A percentile compares a stretch with the other conserved stretches of the same genome.
Evolutionary conservation across 768 basidiomycete genomes (phyloP).

Genomic region (Xerocomellus intermedius): DNA sequence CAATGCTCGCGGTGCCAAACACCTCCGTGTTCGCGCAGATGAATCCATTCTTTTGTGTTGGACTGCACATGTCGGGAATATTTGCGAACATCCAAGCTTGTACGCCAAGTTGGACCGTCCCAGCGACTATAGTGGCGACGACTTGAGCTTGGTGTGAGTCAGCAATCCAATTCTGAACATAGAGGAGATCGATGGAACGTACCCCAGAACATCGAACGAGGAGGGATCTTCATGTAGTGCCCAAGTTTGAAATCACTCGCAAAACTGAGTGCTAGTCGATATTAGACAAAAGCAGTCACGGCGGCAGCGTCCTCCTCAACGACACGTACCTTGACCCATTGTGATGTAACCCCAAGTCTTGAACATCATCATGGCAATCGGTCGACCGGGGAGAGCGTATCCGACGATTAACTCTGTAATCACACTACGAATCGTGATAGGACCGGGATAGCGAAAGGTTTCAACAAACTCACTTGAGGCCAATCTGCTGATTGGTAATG

Average conservation of each 20-base stretch:
- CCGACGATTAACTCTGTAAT: slow-evolving; percentile 75
- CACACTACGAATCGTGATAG: slow-evolving; percentile 36
- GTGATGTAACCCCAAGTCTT: slow-evolving; percentile 70
- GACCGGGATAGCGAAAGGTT: neutral
- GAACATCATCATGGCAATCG: slow-evolving; percentile 81
- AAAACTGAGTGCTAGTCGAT: slow-evolving; percentile 51
- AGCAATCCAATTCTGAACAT: neutral
- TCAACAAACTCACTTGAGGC: slow-evolving; percentile 36
- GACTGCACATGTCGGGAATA: slow-evolving; percentile 35
- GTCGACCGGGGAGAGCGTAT: slow-evolving; percentile 52
- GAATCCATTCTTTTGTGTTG: slow-evolving; percentile 47
- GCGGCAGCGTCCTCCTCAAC: neutral
- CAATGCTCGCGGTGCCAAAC: slow-evolving; percentile 76
- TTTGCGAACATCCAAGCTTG: slow-evolving; percentile 59
- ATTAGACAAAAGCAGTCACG: neutral
- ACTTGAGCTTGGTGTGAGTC: slow-evolving; percentile 43
- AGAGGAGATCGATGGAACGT: neutral
- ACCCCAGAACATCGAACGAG: slow-evolving; percentile 64
- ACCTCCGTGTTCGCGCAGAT: slow-evolving; percentile 69
- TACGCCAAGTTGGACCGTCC: slow-evolving; percentile 67
- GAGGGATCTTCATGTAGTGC: slow-evolving; percentile 71
- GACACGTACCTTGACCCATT: slow-evolving; percentile 41
- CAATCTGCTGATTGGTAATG: slow-evolving; percentile 78
- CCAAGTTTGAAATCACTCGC: slow-evolving; percentile 75
- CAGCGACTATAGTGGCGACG: slow-evolving; percentile 57